Percentiles rank a stretch among this genome's conserved stretches.
Evolutionary conservation across 192 early-diverging fungal species (phyloP).

Genomic region (Umbelopsis sp.): DNA sequence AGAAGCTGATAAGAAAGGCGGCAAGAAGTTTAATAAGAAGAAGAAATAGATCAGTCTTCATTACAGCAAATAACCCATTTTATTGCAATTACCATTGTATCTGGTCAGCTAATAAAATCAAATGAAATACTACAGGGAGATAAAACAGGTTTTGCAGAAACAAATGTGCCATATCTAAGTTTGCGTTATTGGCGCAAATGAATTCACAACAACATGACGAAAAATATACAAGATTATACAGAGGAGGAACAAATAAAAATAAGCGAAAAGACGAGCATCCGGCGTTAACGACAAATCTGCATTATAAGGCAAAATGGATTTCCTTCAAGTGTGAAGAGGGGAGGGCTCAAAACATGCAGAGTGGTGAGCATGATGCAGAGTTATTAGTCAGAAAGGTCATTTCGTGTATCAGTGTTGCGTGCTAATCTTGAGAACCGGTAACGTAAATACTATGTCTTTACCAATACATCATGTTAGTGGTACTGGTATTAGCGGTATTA

Average conservation of each 20-base stretch:
- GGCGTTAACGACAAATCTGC: too few species aligned
- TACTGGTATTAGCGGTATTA: not conserved
- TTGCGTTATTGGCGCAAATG: not conserved
- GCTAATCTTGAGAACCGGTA: too few species aligned
- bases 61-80: not conserved
- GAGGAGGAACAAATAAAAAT: not conserved
- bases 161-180: too few species aligned
- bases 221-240: constrained; percentile 22
- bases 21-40: constrained; percentile 26
- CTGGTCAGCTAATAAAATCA: too few species aligned
- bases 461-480: constrained; percentile 14
- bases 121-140: too few species aligned
- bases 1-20: constrained; percentile 62
- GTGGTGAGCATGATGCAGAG: too few species aligned
- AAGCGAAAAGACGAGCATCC: not conserved
- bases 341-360: too few species aligned
- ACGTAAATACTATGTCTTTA: not conserved
- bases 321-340: too few species aligned
- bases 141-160: too few species aligned
- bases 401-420: too few species aligned
- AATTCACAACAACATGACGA: not conserved
- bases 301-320: too few species aligned
- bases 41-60: constrained; percentile 2
- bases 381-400: too few species aligned
- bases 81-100: not conserved